Evolutionary conservation across 345 rosid species (phyloP).

Genomic region (Brassica nigra): DNA sequence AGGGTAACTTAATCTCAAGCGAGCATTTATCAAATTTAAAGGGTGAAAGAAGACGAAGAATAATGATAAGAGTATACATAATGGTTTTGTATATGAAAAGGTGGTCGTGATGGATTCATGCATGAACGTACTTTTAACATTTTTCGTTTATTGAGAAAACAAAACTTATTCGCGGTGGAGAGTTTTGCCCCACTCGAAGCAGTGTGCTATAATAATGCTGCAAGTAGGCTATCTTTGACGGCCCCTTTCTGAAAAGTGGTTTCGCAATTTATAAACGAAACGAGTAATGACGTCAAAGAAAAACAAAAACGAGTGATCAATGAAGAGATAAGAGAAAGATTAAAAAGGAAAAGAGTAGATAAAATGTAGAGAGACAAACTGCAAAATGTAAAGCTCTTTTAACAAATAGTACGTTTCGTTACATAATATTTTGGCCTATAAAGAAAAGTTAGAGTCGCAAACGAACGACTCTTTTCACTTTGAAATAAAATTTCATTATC

Average conservation of each 20-base stretch:
- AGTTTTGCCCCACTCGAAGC: slow-evolving; percentile 43
- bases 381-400: slow-evolving; percentile 39
- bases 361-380: slow-evolving; percentile 33
- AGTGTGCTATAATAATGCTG: slow-evolving; percentile 36
- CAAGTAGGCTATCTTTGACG: slow-evolving; percentile 32
- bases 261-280: slow-evolving; percentile 32
- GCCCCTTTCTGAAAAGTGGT: slow-evolving; percentile 39
- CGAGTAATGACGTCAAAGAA: slow-evolving; percentile 24
- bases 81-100: slow-evolving; percentile 34
- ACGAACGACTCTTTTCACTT: slow-evolving; percentile 13
- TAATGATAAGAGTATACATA: slow-evolving; percentile 36
- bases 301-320: slow-evolving; percentile 34
- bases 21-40: slow-evolving; percentile 12
- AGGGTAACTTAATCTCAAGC: neutral
- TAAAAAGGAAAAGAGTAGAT: slow-evolving; percentile 4
- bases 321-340: slow-evolving; percentile 40
- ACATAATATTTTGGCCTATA: slow-evolving; percentile 26
- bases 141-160: slow-evolving; percentile 16
- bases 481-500: slow-evolving; percentile 23
- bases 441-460: slow-evolving; percentile 18
- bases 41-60: slow-evolving; percentile 29
- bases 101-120: slow-evolving; percentile 36
- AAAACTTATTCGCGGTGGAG: slow-evolving; percentile 28
- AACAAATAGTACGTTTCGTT: slow-evolving; percentile 32
- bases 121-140: slow-evolving; percentile 25